These are phyloP conservation scores for Auriscalpium microsporum DNA, from an alignment of 768 basidiomycete species.

Conservation along the genomic window DNA sequence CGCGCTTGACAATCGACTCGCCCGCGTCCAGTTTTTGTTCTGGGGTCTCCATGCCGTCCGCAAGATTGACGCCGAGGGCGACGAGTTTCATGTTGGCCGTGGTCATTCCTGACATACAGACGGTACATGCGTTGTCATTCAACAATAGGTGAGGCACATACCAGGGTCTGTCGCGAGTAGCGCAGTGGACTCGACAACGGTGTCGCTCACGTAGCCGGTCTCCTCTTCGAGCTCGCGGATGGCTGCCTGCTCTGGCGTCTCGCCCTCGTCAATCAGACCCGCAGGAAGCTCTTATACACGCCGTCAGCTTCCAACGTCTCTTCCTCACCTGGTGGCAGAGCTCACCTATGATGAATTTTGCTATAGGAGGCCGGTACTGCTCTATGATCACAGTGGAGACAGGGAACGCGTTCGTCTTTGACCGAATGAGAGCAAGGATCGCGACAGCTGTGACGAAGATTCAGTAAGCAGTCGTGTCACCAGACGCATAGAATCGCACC, in stretches of 20 bases:
- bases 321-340: not conserved
- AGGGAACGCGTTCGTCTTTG: conserved; percentile 63
- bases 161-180: conserved; percentile 66
- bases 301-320: not conserved
- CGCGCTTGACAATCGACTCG: conserved; percentile 70
- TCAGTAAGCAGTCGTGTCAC: not conserved
- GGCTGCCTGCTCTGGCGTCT: conserved; percentile 73
- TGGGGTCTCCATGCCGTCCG: conserved; percentile 60
- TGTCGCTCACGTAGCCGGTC: conserved; percentile 72
- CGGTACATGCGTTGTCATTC: not conserved
- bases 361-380: conserved; percentile 86
- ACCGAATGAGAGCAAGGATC: conserved; percentile 71
- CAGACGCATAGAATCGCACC: conserved; percentile 33
- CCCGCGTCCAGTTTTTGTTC: conserved; percentile 75
- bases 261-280: conserved; percentile 80
- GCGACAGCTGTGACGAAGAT: conserved; percentile 56
- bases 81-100: conserved; percentile 90
- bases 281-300: conserved; percentile 46
- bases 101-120: conserved; percentile 63
- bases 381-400: conserved; percentile 80
- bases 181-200: conserved; percentile 55
- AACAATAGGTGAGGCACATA: conserved; percentile 21
- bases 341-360: conserved; percentile 64
- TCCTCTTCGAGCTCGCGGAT: conserved; percentile 89
- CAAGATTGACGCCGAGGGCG: conserved; percentile 57